phyloP scores from a whole-genome alignment of 2,329 filamentous ascomycete species.

The Blastomyces percursus region DNA sequence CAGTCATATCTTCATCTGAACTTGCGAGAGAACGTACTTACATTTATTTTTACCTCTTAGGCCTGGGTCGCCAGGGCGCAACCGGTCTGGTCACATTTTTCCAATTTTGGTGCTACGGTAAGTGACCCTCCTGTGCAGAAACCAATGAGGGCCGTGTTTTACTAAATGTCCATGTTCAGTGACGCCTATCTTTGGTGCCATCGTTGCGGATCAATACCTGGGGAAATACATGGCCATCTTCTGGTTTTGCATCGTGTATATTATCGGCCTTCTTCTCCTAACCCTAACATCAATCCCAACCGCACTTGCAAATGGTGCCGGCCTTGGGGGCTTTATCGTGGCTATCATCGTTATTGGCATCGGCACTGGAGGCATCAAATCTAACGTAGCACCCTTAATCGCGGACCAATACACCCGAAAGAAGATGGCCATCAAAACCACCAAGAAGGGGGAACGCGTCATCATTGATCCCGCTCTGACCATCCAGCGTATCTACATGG shows the following conservation, averaged over 20 bases:
- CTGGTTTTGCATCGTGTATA: constrained; percentile 47
- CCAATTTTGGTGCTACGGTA: constrained; percentile 45
- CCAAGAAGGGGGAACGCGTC: constrained; percentile 43
- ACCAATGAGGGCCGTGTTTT: background rate
- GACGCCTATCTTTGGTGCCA: constrained; percentile 49
- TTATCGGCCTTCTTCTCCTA: constrained; percentile 46
- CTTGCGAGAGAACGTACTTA: constrained; percentile 4
- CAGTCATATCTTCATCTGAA: background rate
- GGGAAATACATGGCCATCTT: constrained; percentile 52
- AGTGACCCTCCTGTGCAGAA: constrained; percentile 6
- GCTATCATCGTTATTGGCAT: constrained; percentile 53
- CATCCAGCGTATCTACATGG: constrained; percentile 59
- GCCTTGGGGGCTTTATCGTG: constrained; percentile 45
- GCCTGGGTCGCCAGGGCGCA: constrained; percentile 34
- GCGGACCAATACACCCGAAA: constrained; percentile 55
- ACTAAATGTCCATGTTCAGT: constrained; percentile 20
- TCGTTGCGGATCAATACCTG: constrained; percentile 50
- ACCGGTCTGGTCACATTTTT: constrained; percentile 44
- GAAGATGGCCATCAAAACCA: constrained; percentile 39
- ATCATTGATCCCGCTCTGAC: constrained; percentile 58
- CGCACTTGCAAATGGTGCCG: constrained; percentile 40
- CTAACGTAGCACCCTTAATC: constrained; percentile 50
- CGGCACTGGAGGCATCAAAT: constrained; percentile 58
- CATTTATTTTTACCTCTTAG: constrained; percentile 8
- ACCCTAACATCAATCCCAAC: constrained; percentile 44